Base-by-base conservation (phyloP, 768 basidiomycete genomes). In the Lentinula boryana region DNA sequence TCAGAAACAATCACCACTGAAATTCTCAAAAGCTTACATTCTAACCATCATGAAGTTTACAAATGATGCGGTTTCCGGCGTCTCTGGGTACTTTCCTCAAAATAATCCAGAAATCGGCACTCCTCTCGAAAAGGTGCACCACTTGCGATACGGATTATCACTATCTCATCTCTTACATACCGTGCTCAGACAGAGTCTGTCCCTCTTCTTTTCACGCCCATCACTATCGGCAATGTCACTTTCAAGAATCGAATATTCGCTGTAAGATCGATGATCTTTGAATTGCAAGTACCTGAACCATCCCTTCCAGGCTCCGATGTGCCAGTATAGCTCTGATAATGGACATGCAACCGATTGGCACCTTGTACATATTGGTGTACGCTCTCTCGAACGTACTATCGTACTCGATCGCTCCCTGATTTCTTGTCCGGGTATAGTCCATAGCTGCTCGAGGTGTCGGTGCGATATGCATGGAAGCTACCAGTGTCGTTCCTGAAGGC, bases 341-440 rank as follows among this genome's bases (percentile, higher is more conserved):
- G 91, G 91, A 0, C 84, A 89, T 66, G 84, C 85, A 3, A 91
- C 91, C 1, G 88, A 92, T 63, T 93, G 87, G 85, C 93, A 94
- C 69, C 71, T 93, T 4, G 88, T 91, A 16, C 89, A 93, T 68
- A 78, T 90, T 36, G 89, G 88, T 1, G 84, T 83, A 63, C 67
- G 78, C 72, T 10, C 9, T 43, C 33, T 54, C 7, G 4, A 32
- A 54, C 2, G 9, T 36, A 15, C 35, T 15, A 21, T 41, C 16
- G 16, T 40, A 4, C 51, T 33, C 54, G 33, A 46, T 16, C 12
- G 41, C 8, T 13, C 44, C 35, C 12, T 53, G 16, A 43, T 38
- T 23, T 23, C 15, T 58, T n/a, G 31, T 23, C 16, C 49, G 35
- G 35, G 41, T 58, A 21, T 60, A 84, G 82, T 80, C 80, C 1